These are phyloP conservation scores for Gliomastix tumulicola DNA, from an alignment of 2,329 filamentous ascomycete species.

Conservation along the genomic window DNA sequence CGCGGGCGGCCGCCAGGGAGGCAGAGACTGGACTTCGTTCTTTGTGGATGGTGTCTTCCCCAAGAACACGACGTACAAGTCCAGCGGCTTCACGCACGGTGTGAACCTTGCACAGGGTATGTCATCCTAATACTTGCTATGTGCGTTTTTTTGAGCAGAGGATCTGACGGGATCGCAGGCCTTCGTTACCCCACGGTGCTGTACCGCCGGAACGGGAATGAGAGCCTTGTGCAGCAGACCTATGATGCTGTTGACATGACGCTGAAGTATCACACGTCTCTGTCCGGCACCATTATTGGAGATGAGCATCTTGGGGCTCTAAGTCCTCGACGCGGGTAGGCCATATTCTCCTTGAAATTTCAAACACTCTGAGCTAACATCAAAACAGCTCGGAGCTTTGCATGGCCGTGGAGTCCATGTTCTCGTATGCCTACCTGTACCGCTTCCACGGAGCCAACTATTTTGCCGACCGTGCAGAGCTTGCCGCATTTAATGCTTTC, in stretches of 20 bases:
- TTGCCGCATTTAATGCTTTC: constrained; percentile 43
- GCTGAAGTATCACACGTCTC: constrained; percentile 23
- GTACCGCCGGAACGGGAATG: constrained; percentile 25
- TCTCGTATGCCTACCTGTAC: constrained; percentile 15
- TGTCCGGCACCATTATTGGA: constrained; percentile 27
- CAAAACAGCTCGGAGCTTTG: constrained; percentile 13
- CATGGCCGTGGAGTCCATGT: constrained; percentile 17
- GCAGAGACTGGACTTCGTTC: constrained; percentile 22
- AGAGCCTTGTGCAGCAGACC: constrained; percentile 19
- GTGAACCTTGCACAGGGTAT: constrained; percentile 29
- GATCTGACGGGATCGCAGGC: constrained; percentile 15
- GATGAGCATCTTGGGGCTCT: constrained; percentile 26
- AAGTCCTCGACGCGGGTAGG: constrained; percentile 18
- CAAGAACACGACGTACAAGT: constrained; percentile 7
- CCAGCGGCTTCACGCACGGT: constrained; percentile 23
- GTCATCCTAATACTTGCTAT: too few species aligned
- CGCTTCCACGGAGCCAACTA: constrained; percentile 14
- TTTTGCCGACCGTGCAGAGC: constrained; percentile 41
- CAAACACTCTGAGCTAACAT: too few species aligned
- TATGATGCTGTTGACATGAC: constrained; percentile 22
- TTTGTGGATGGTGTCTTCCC: constrained; percentile 14
- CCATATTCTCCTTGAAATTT: neutral
- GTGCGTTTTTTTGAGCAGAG: too few species aligned
- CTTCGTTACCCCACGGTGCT: constrained; percentile 25
- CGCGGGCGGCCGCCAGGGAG: constrained; percentile 13